A percentile compares a stretch with the other conserved stretches of the same genome.
Conservation (phyloP, 768 basidiomycete genomes). For the Auricularia sp. region DNA sequence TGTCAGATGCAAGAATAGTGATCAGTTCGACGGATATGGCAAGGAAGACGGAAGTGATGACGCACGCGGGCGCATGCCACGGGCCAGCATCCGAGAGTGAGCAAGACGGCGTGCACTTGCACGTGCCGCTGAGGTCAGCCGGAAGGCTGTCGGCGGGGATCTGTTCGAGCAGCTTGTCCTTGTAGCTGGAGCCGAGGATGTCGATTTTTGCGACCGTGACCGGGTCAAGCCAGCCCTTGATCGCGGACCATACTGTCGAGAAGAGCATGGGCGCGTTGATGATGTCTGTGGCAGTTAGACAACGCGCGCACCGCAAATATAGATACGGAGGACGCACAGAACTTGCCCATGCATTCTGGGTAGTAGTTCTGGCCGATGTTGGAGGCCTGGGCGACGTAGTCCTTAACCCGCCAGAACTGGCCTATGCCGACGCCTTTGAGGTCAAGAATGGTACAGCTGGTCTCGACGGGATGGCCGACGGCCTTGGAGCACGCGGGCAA, state of each 20-base stretch:
- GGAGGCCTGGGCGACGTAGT: conserved; percentile 72
- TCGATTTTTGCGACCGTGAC: conserved; percentile 94
- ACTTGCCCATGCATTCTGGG: conserved; percentile 93
- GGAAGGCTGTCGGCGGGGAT: conserved; percentile 81
- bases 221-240: conserved; percentile 91
- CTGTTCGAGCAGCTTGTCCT: conserved; percentile 67
- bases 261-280: conserved; percentile 96
- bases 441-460: conserved; percentile 95
- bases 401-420: conserved; percentile 86
- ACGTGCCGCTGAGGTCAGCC: conserved; percentile 73
- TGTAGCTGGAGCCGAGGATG: conserved; percentile 71
- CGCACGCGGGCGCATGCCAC: conserved; percentile 44
- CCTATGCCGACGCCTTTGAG: conserved; percentile 48
- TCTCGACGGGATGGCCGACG: conserved; percentile 84
- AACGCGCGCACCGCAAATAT: background rate
- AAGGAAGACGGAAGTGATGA: background rate
- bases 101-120: conserved; percentile 71
- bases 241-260: conserved; percentile 73
- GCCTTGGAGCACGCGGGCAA: conserved; percentile 67
- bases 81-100: conserved; percentile 85
- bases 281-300: conserved; percentile 38
- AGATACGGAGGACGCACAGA: conserved; percentile 32
- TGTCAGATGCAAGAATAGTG: too few species aligned
- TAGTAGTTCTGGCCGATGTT: conserved; percentile 84
- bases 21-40: too few species aligned